phyloP scores from a whole-genome alignment of 768 basidiomycete species.

The Hygrocybe coccinea region DNA sequence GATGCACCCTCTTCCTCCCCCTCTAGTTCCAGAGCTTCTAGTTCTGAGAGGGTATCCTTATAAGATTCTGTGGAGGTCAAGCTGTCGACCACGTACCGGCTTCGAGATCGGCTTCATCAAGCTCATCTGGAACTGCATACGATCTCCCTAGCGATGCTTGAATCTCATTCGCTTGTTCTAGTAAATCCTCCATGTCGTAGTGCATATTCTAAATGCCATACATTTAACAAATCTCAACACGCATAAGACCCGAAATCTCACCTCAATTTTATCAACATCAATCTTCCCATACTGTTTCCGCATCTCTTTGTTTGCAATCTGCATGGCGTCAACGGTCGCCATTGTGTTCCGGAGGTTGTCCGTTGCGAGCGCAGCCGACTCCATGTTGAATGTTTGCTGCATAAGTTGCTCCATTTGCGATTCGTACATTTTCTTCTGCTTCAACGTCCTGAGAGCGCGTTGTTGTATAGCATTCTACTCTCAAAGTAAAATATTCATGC shows the following conservation, averaged over 20 bases:
- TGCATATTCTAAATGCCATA: slow-evolving; percentile 67
- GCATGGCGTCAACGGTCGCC: slow-evolving; percentile 98
- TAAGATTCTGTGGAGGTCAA: not conserved
- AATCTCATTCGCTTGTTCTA: slow-evolving; percentile 97
- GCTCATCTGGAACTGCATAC: slow-evolving; percentile 94
- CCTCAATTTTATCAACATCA: slow-evolving; percentile 97
- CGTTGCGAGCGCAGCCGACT: slow-evolving; percentile 90
- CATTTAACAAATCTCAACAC: not conserved
- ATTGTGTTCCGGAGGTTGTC: slow-evolving; percentile 98
- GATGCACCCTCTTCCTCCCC: slow-evolving; percentile 87
- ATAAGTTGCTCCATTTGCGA: slow-evolving; percentile 82
- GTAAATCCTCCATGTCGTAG: slow-evolving; percentile 95
- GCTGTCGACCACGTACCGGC: slow-evolving; percentile 56
- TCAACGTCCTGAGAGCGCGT: slow-evolving; percentile 86
- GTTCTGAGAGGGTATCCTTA: slow-evolving; percentile 49
- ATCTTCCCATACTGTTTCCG: slow-evolving; percentile 96
- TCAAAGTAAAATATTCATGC: too few relatives aligned
- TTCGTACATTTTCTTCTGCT: slow-evolving; percentile 97
- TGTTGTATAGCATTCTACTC: slow-evolving; percentile 83
- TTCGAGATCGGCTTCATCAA: slow-evolving; percentile 96
- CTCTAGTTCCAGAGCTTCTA: slow-evolving; percentile 90
- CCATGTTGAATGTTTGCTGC: slow-evolving; percentile 98
- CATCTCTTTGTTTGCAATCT: slow-evolving; percentile 92
- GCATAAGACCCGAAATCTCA: slow-evolving; percentile 30
- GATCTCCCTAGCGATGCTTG: slow-evolving; percentile 91